Base-by-base conservation (phyloP, 2,329 filamentous ascomycete genomes). In the Dothistroma pini region DNA sequence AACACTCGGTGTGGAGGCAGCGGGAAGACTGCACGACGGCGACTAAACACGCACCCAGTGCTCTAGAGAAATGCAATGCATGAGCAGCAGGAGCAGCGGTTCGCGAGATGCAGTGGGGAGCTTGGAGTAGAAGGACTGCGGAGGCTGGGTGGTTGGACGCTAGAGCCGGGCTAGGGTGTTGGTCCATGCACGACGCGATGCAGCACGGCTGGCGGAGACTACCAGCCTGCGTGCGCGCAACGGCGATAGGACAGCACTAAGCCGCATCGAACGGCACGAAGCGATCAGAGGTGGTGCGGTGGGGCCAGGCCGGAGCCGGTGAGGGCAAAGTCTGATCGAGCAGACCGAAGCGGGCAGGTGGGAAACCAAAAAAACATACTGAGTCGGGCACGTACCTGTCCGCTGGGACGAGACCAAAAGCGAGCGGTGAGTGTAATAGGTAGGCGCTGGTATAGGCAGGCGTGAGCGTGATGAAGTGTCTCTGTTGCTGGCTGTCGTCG, bases 41-140 rank as follows among this genome's bases (percentile, higher is more conserved):
- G 66, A 70, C 69, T 68, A 70, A 62, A 63, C 63, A 72, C 70
- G 71, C 71, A 72, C 70, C 71, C 66, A 66, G 67, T 70, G 64
- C 65, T 71, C 66, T 70, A 71, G 67, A 63, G 61, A 67, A 68
- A 73, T 72, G 71, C 70, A 72, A 72, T 73, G 71, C 71, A 73
- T 71, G 67, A 68, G 65, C 62, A 63, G 64, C 22, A 31, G 48
- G 65, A 68, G 62, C 62, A 62, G 67, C 68, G 68, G 67, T 68
- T 70, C 68, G 67, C 69, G 58, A 70, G 63, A 58, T 63, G 69
- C 62, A 65, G 66, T 62, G 68, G 70, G 67, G 68, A 67, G 57
- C 63, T 31, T 66, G 62, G 66, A 59, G 66, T 59, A 64, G 65
- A 65, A 66, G 68, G 64, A 59, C 50, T 64, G 64, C 60, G 66